Evolutionary conservation across 169 alveolate species (phyloP), one percentile per base, ranked within the genome.

Genomic region (Toxoplasma gondii): DNA sequence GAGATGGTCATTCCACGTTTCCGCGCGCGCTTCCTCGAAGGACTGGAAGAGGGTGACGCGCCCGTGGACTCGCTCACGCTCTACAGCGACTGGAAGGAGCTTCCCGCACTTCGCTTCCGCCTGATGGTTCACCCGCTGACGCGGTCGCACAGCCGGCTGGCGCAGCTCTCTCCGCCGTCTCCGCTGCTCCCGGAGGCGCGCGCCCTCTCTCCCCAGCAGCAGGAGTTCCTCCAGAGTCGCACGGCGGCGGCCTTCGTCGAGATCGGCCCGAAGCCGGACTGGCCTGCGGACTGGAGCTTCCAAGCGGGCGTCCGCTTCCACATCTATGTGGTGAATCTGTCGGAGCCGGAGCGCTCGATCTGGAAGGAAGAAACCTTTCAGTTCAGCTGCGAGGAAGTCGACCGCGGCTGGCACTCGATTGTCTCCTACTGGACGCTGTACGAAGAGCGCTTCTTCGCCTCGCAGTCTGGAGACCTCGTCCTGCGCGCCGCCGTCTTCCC

Each of bases 401-500:
- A 97, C 86, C 90, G 98, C 36, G 98, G 98, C 27, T 97, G 98
- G 98, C 98, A 97, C 93, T 96, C 97, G 95, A 54, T 97, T 41
- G 91, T 53, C 58, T 49, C 91, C 41, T 83, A 91, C 78, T 86
- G 29, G 54, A 58, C 45, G 41, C 81, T 91, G 10, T 5, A 41
- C 44, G 90, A 91, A 58, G 94, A 91, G 54, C 41, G 94, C 22
- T 91, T 91, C 54, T 49, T 91, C 24, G 90, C 49, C 39, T 80
- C 45, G 27, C 78, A 53, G 19, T 10, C 94, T 58, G 94, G 94
- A 27, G 88, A 45, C 39, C 70, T 83, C 43, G 80, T 91, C 41
- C 83, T 44, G 27, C 88, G 83, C 54, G 69, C 88, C 27, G 94
- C 94, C 27, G 94, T 82, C 88, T 91, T 54, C 81, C 83, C 90